These are phyloP conservation scores for Talaromyces proteolyticus DNA, from an alignment of 495 filamentous ascomycete genomes.

Conservation along the genomic window DNA sequence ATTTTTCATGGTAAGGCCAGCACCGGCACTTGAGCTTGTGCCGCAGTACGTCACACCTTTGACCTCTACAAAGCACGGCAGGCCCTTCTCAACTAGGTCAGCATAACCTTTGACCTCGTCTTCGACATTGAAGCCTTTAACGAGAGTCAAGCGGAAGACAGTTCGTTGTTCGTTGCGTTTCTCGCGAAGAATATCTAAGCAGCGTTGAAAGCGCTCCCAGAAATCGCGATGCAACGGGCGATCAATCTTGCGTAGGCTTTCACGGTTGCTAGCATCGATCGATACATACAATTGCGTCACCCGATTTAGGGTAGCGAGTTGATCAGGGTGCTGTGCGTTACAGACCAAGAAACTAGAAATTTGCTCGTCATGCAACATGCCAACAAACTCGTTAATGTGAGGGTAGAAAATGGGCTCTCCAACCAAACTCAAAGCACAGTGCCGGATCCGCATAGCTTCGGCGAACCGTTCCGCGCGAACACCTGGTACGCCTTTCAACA, in stretches of 20 bases:
- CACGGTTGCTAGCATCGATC: conserved; percentile 90
- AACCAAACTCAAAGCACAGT: conserved; percentile 86
- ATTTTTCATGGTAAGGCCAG: conserved; percentile 89
- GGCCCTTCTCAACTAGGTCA: conserved; percentile 72
- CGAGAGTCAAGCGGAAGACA: conserved; percentile 90
- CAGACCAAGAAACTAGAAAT: conserved; percentile 95
- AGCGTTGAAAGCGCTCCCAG: conserved; percentile 90
- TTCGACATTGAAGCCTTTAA: conserved; percentile 95
- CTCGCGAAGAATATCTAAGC: conserved; percentile 82
- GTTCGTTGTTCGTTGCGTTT: conserved; percentile 79
- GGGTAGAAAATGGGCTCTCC: conserved; percentile 98
- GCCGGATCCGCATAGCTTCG: conserved; percentile 87
- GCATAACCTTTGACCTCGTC: conserved; percentile 90
- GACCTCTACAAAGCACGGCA: conserved; percentile 88
- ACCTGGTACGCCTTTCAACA: conserved; percentile 89
- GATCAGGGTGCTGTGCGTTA: conserved; percentile 95
- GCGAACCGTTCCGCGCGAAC: conserved; percentile 86
- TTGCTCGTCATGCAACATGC: conserved; percentile 72
- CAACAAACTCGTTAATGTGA: conserved; percentile 86
- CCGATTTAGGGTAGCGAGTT: conserved; percentile 70
- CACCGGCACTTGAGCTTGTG: conserved; percentile 70
- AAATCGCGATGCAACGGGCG: conserved; percentile 91
- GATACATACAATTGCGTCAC: conserved; percentile 95
- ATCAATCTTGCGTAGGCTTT: conserved; percentile 80
- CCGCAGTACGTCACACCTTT: conserved; percentile 98